Conservation (phyloP, 2,329 filamentous ascomycete species). For the Cryphonectria parasitica region DNA sequence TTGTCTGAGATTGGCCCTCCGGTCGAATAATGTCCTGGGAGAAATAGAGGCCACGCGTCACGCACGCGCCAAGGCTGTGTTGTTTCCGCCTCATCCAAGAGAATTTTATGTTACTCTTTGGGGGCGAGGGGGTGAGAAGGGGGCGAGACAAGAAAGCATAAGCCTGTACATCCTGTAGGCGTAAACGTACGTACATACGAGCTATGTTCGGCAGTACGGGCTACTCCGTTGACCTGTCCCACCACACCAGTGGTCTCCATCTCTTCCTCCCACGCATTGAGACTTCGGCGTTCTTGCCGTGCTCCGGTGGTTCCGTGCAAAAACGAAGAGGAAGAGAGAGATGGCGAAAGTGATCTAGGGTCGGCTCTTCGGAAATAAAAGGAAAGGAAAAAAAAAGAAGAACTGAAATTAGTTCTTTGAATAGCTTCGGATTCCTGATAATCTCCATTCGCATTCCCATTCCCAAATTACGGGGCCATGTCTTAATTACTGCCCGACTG, state of each 20-base stretch:
- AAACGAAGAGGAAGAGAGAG: background rate
- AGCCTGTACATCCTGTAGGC: background rate
- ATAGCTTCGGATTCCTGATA: background rate
- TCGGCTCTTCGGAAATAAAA: background rate
- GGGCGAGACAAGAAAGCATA: slow-evolving; percentile 6
- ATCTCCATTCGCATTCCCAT: background rate
- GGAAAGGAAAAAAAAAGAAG: background rate
- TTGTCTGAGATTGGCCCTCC: background rate
- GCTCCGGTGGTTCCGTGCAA: background rate
- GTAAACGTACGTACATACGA: background rate
- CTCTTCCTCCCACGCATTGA: background rate
- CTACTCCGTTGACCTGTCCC: background rate
- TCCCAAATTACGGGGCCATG: background rate
- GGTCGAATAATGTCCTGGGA: background rate
- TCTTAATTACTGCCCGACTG: no score
- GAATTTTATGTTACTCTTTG: background rate
- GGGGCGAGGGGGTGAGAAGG: background rate
- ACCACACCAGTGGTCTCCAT: background rate
- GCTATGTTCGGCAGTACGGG: background rate
- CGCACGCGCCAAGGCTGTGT: slow-evolving; percentile 20
- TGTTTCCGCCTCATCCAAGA: background rate
- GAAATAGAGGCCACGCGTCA: slow-evolving; percentile 18
- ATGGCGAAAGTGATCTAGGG: background rate
- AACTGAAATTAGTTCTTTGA: background rate
- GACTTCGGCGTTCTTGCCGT: background rate